Conservation (phyloP, 805 yeast genomes). For the Pichia californica region DNA sequence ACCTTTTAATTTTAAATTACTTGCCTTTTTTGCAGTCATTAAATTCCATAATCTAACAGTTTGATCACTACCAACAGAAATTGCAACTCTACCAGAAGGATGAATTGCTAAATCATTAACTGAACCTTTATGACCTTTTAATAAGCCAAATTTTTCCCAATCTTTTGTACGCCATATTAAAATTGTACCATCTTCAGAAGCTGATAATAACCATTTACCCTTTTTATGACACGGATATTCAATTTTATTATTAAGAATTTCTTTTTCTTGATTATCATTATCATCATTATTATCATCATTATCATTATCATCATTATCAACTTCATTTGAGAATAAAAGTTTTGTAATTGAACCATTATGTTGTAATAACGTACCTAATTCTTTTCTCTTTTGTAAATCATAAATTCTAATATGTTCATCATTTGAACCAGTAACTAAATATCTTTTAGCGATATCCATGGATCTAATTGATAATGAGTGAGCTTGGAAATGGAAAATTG, state of each 20-base stretch:
- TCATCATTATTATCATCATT: background rate
- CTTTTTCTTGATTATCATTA: too few relatives aligned
- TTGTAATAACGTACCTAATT: conserved; percentile 80
- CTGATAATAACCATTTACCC: conserved; percentile 89
- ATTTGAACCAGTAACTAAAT: conserved; percentile 87
- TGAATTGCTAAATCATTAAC: conserved; percentile 85
- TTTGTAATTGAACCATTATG: conserved; percentile 85
- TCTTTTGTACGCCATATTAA: conserved; percentile 93
- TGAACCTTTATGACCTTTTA: conserved; percentile 85
- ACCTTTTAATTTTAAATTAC: conserved; percentile 65
- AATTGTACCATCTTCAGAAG: conserved; percentile 85
- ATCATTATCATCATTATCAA: conserved; percentile 18
- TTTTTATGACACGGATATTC: conserved; percentile 29
- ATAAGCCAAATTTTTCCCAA: conserved; percentile 86
- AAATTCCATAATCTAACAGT: conserved; percentile 89
- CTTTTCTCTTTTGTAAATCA: conserved; percentile 89
- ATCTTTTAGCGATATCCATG: conserved; percentile 74
- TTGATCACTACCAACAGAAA: conserved; percentile 80
- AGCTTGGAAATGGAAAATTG: conserved; percentile 93
- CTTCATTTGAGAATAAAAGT: conserved; percentile 60
- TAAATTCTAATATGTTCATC: conserved; percentile 94
- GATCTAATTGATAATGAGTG: conserved; percentile 85
- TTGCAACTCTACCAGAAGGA: conserved; percentile 83
- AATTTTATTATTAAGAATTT: too few relatives aligned
- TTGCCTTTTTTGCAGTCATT: conserved; percentile 95